Conservation (phyloP, 495 filamentous ascomycete genomes). For the Glutinoglossum americanum region DNA sequence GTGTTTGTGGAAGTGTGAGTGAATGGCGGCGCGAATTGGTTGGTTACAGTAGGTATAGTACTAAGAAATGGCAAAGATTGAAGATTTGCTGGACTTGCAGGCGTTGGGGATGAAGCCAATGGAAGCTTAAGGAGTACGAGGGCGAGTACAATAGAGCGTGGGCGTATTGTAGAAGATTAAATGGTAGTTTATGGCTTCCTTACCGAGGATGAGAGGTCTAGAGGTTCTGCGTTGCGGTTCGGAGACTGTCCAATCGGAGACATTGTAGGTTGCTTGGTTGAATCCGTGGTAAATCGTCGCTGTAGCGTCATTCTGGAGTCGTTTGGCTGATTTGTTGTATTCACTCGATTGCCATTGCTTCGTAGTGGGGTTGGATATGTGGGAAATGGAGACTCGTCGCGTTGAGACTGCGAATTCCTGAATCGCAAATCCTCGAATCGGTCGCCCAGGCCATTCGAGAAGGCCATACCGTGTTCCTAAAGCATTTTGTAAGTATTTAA, state of each 20-base stretch:
- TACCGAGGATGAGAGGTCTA: slow-evolving; percentile 29
- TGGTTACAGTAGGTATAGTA: neutral
- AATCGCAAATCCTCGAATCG: slow-evolving; percentile 60
- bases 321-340: slow-evolving; percentile 1
- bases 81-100: neutral
- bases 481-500: neutral
- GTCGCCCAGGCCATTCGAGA: slow-evolving; percentile 40
- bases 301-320: slow-evolving; percentile 55
- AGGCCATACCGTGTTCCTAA: slow-evolving; percentile 28
- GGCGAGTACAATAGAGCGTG: neutral
- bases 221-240: slow-evolving; percentile 29
- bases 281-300: slow-evolving; percentile 85
- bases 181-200: slow-evolving; percentile 3
- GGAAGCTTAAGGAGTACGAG: neutral
- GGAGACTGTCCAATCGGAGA: slow-evolving; percentile 44
- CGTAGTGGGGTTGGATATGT: slow-evolving; percentile 39
- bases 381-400: slow-evolving; percentile 45
- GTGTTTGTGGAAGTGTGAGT: neutral
- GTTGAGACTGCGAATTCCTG: slow-evolving; percentile 48
- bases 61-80: neutral
- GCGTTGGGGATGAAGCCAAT: neutral
- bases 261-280: slow-evolving; percentile 65
- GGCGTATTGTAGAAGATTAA: slow-evolving; percentile 19
- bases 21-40: neutral
- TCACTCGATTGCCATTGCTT: slow-evolving; percentile 1